A percentile compares a stretch with the other conserved stretches of the same genome.
Evolutionary conservation across 2,329 filamentous ascomycete species (phyloP).

Genomic region (Phialophora verrucosa): DNA sequence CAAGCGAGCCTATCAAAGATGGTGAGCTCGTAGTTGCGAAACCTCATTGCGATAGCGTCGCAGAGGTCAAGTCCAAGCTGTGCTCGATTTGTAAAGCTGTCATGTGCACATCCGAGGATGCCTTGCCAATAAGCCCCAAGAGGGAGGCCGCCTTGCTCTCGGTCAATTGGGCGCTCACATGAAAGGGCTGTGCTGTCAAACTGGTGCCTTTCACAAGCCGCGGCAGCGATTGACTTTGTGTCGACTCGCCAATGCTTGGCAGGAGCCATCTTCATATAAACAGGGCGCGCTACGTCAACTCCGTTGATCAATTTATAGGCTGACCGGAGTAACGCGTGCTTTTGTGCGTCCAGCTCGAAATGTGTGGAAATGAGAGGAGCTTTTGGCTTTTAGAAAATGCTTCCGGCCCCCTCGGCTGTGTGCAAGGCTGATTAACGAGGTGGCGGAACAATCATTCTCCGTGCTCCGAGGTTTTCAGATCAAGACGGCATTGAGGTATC

Average conservation of each 20-base stretch:
- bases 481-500: neutral
- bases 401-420: conserved; percentile 3
- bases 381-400: neutral
- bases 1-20: conserved; percentile 1
- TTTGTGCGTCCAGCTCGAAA: neutral
- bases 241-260: neutral
- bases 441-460: neutral
- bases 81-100: neutral
- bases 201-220: neutral
- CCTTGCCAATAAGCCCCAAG: conserved; percentile 3
- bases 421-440: neutral
- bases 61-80: neutral
- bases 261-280: neutral
- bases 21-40: neutral
- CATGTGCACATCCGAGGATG: conserved; percentile 10
- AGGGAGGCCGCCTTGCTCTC: conserved; percentile 3
- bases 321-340: neutral
- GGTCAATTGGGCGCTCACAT: neutral
- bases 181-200: conserved; percentile 7
- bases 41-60: neutral
- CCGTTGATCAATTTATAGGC: neutral
- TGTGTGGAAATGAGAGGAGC: neutral
- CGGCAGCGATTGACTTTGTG: neutral
- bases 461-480: neutral
- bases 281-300: neutral